Conservation (phyloP, 1,139 yeast genomes). For the Komagataea norvegica region DNA sequence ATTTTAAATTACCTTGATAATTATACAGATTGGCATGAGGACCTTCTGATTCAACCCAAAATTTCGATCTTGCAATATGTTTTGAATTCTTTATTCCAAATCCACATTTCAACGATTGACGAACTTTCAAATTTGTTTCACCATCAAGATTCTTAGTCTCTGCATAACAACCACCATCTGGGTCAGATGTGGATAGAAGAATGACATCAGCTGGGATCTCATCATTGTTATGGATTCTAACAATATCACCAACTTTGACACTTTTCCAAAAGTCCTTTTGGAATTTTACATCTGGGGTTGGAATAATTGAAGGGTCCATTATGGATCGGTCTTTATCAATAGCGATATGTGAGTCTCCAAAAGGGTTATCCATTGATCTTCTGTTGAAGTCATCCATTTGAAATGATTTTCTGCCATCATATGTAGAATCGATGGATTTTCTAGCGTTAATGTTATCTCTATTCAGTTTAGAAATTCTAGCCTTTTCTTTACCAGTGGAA, state of each 20-base stretch:
- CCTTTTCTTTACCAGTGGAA: constrained; percentile 28
- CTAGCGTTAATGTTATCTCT: constrained; percentile 14
- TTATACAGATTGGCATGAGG: constrained; percentile 81
- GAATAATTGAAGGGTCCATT: constrained; percentile 19
- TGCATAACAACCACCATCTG: constrained; percentile 86
- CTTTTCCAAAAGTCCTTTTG: constrained; percentile 80
- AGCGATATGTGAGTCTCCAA: constrained; percentile 12
- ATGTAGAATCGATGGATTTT: constrained; percentile 38
- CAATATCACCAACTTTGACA: constrained; percentile 83
- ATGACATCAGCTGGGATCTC: constrained; percentile 92
- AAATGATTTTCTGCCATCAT: constrained; percentile 14
- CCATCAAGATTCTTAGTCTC: constrained; percentile 97
- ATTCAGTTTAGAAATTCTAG: constrained; percentile 14
- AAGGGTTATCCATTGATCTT: constrained; percentile 13
- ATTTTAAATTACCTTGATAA: constrained; percentile 62
- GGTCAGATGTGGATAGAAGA: constrained; percentile 75
- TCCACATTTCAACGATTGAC: constrained; percentile 71
- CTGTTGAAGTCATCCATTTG: constrained; percentile 15
- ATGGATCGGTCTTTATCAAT: constrained; percentile 30
- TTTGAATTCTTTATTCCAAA: constrained; percentile 56
- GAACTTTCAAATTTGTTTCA: constrained; percentile 85
- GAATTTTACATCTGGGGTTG: constrained; percentile 38
- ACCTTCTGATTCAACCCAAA: constrained; percentile 87
- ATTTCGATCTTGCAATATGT: constrained; percentile 69
- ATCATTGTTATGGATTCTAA: constrained; percentile 80